phyloP scores from a whole-genome alignment of 768 basidiomycete genomes.

The Galerina sulciceps region DNA sequence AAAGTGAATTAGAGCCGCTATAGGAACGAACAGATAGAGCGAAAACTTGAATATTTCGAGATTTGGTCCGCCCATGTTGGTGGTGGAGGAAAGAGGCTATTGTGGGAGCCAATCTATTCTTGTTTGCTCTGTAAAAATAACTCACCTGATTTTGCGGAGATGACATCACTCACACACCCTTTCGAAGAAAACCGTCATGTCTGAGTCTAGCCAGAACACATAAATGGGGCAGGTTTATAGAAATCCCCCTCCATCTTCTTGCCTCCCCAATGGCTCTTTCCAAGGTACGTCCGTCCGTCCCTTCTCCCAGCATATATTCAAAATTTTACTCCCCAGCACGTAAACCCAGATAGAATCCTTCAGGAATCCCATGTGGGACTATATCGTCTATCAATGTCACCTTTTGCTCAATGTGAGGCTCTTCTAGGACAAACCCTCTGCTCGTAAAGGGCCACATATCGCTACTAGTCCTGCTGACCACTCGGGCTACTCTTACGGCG shows the following conservation, averaged over 20 bases:
- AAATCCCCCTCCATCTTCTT: not conserved
- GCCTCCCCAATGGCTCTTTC: conserved; percentile 58
- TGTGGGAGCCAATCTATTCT: not conserved
- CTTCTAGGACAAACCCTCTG: conserved; percentile 28
- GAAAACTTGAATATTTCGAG: conserved; percentile 92
- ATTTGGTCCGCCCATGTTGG: conserved; percentile 70
- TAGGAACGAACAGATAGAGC: conserved; percentile 84
- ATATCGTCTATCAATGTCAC: conserved; percentile 3
- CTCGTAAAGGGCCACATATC: conserved; percentile 17
- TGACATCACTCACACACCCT: conserved; percentile 8
- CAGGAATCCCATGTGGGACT: conserved; percentile 52
- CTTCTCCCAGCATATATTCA: not conserved
- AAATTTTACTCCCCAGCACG: conserved; percentile 40
- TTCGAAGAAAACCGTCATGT: not conserved
- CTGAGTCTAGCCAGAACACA: not conserved
- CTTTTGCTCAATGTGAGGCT: not conserved
- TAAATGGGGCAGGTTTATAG: not conserved
- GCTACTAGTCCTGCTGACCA: conserved; percentile 22
- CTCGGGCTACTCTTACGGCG: conserved; percentile 54
- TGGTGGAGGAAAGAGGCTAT: not conserved
- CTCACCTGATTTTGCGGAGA: not conserved
- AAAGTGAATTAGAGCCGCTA: conserved; percentile 80
- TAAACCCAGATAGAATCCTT: conserved; percentile 72
- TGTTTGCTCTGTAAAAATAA: not conserved
- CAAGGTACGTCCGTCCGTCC: conserved; percentile 41